Evolutionary conservation across 1,139 yeast genomes (phyloP).

Genomic region (Candida tunisiensis): DNA sequence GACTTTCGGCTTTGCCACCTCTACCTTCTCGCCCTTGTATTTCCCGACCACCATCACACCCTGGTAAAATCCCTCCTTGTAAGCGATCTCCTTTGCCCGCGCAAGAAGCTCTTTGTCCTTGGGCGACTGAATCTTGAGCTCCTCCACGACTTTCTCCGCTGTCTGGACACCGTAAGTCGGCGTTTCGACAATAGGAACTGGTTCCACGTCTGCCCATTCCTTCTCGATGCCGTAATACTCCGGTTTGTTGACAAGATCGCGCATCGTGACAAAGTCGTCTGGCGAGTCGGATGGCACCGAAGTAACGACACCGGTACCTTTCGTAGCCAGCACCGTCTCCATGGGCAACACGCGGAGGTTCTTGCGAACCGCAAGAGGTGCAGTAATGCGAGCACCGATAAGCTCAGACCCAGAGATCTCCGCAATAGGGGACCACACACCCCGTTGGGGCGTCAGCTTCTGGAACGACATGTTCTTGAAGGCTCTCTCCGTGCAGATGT

Average conservation of each 20-base stretch:
- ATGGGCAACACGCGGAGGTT: slow-evolving; percentile 82
- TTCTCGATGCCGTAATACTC: slow-evolving; percentile 76
- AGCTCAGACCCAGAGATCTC: slow-evolving; percentile 53
- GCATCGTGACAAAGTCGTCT: slow-evolving; percentile 80
- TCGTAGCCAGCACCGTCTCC: slow-evolving; percentile 89
- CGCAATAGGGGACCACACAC: slow-evolving; percentile 46
- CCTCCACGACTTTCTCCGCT: slow-evolving; percentile 75
- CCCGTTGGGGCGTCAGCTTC: slow-evolving; percentile 80
- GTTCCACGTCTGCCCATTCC: slow-evolving; percentile 60
- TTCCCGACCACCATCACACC: slow-evolving; percentile 72
- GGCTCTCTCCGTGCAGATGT: slow-evolving; percentile 88
- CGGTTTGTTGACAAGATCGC: slow-evolving; percentile 75
- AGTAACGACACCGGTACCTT: slow-evolving; percentile 98
- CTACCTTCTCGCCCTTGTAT: slow-evolving; percentile 81
- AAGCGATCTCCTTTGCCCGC: slow-evolving; percentile 84
- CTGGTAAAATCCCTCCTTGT: slow-evolving; percentile 91
- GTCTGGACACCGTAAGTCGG: slow-evolving; percentile 78
- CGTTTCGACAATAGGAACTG: slow-evolving; percentile 60
- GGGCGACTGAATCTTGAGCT: slow-evolving; percentile 85
- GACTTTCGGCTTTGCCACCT: slow-evolving; percentile 76
- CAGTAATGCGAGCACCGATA: slow-evolving; percentile 73
- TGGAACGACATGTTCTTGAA: slow-evolving; percentile 96
- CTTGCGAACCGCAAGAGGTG: slow-evolving; percentile 63
- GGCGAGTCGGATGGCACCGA: slow-evolving; percentile 99
- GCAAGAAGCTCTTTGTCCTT: slow-evolving; percentile 80